phyloP scores from a whole-genome alignment of 345 rosid species.

The Salix purpurea region DNA sequence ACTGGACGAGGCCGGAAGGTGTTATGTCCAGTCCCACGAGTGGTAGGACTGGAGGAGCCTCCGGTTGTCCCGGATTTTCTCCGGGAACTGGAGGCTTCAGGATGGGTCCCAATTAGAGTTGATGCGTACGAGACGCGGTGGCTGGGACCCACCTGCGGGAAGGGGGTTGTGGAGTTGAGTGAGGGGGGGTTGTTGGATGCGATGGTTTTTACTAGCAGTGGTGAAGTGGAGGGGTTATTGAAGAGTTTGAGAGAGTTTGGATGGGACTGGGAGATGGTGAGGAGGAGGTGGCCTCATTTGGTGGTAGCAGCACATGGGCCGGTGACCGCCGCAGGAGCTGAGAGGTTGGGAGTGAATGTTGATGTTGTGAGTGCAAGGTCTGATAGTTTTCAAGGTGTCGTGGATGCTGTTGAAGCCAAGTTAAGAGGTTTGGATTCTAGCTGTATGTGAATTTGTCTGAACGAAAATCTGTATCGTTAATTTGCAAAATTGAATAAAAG shows the following conservation, averaged over 20 bases:
- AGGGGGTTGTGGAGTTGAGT: constrained; percentile 24
- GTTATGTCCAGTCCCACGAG: constrained; percentile 48
- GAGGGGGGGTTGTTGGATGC: constrained; percentile 33
- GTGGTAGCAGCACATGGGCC: constrained; percentile 58
- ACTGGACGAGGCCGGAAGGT: constrained; percentile 37
- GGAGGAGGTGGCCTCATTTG: constrained; percentile 41
- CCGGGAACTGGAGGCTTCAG: constrained; percentile 29
- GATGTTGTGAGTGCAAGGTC: constrained; percentile 40
- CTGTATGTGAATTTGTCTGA: constrained; percentile 12
- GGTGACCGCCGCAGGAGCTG: constrained; percentile 53
- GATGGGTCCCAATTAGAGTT: constrained; percentile 45
- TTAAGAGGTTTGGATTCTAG: constrained; percentile 14
- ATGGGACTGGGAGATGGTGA: constrained; percentile 51
- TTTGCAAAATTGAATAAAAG: background rate
- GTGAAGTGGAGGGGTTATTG: constrained; percentile 53
- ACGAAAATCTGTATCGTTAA: background rate
- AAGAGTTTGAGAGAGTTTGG: constrained; percentile 42
- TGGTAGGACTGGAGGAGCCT: constrained; percentile 52
- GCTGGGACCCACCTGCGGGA: constrained; percentile 45
- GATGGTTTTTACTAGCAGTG: constrained; percentile 46
- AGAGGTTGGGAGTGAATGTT: constrained; percentile 43
- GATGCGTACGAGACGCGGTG: constrained; percentile 59
- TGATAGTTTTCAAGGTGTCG: constrained; percentile 45
- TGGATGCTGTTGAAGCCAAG: constrained; percentile 32
- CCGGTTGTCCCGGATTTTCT: constrained; percentile 50